Evolutionary conservation across 2,329 filamentous ascomycete species (phyloP).

Genomic region (Seiridium unicorne): DNA sequence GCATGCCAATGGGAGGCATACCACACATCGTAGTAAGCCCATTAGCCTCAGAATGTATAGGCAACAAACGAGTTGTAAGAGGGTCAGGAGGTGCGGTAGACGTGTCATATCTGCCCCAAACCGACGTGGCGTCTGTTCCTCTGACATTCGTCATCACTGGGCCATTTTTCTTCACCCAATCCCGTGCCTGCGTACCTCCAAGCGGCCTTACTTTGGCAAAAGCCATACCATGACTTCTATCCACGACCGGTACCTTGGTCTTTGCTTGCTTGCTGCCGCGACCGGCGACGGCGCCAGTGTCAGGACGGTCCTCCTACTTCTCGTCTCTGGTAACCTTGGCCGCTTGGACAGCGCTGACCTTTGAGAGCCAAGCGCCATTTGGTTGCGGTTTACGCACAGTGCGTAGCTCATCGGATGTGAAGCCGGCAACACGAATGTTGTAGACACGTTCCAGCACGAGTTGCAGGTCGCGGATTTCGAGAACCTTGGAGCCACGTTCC

Average conservation of each 20-base stretch:
- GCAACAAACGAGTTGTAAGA: neutral
- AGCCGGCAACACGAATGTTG: conserved; percentile 91
- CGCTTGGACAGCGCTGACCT: conserved; percentile 95
- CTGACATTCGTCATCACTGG: neutral
- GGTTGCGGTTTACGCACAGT: conserved; percentile 94
- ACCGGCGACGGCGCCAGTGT: neutral
- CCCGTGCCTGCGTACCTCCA: neutral
- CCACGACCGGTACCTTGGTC: neutral
- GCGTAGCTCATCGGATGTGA: conserved; percentile 89
- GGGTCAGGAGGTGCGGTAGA: neutral
- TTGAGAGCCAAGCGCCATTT: conserved; percentile 84
- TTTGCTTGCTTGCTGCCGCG: neutral
- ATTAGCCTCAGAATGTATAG: neutral
- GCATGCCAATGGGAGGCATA: neutral
- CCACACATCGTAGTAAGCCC: neutral
- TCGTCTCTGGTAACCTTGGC: conserved; percentile 75
- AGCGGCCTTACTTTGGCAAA: neutral
- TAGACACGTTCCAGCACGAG: conserved; percentile 81
- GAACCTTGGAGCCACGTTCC: conserved; percentile 82
- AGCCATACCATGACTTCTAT: conserved; percentile 6
- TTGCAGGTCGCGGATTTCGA: conserved; percentile 86
- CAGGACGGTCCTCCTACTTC: conserved; percentile 29
- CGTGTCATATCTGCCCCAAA: neutral
- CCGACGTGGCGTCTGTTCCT: neutral
- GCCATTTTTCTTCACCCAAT: neutral